These are phyloP conservation scores for Claviceps pazoutovae DNA, from an alignment of 2,329 filamentous ascomycete genomes.

Conservation along the genomic window DNA sequence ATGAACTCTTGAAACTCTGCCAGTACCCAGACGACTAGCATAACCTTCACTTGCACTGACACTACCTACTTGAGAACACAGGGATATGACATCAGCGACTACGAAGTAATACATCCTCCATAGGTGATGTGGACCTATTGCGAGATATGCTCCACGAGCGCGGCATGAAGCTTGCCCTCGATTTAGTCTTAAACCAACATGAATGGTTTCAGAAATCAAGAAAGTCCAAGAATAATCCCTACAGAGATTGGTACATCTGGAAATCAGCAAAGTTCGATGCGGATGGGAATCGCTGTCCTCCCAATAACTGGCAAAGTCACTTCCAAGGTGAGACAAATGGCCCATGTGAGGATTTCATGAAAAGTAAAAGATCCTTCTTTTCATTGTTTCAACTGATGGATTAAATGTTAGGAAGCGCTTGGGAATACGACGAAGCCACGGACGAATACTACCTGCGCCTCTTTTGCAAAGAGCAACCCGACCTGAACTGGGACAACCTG, in stretches of 20 bases:
- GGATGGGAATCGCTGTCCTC: slow-evolving; percentile 43
- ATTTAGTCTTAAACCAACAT: slow-evolving; percentile 57
- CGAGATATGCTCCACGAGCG: slow-evolving; percentile 46
- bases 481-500: slow-evolving; percentile 65
- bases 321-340: slow-evolving; percentile 20
- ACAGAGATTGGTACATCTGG: slow-evolving; percentile 55
- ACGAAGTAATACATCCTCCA: slow-evolving; percentile 47
- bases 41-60: neutral
- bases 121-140: slow-evolving; percentile 54
- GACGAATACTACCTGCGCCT: slow-evolving; percentile 49
- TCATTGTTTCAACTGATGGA: neutral
- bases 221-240: slow-evolving; percentile 36
- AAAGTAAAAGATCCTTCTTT: neutral
- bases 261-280: slow-evolving; percentile 39
- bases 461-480: slow-evolving; percentile 57
- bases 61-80: slow-evolving; percentile 7
- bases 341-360: neutral
- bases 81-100: slow-evolving; percentile 60
- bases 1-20: neutral
- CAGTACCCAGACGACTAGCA: neutral
- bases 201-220: slow-evolving; percentile 44
- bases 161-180: slow-evolving; percentile 56
- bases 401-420: slow-evolving; percentile 19
- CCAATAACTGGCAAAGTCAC: slow-evolving; percentile 41
- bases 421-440: slow-evolving; percentile 35